Conservation (phyloP, 73 alveolate genomes). For the Tetrahymena malaccensis region DNA sequence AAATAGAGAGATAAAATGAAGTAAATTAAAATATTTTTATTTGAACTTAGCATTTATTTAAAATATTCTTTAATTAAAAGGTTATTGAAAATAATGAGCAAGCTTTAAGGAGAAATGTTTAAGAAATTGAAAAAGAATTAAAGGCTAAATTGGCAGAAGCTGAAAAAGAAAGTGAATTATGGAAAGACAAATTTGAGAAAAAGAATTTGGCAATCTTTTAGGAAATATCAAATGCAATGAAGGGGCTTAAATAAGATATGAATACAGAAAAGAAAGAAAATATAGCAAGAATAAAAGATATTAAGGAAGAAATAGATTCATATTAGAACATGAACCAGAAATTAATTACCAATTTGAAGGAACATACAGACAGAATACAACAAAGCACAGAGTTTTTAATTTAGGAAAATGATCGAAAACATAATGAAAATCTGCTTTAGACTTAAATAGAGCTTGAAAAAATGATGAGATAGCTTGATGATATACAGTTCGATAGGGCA, state of each 20-base stretch:
- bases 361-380: neutral
- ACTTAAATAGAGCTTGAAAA: neutral
- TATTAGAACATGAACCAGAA: neutral
- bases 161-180: neutral
- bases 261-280: neutral
- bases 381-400: neutral
- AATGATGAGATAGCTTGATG: neutral
- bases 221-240: neutral
- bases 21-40: neutral
- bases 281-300: neutral
- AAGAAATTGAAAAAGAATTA: neutral
- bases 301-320: neutral
- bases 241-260: neutral
- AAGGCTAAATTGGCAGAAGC: neutral
- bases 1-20: neutral
- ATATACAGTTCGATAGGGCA: neutral
- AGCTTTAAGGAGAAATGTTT: neutral
- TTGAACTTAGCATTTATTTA: neutral
- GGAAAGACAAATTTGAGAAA: neutral
- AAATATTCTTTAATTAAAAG: neutral
- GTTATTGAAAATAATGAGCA: neutral
- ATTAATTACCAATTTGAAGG: neutral
- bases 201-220: neutral
- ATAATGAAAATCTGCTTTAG: neutral
- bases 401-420: neutral